Conservation (phyloP, 73 alveolate species). For the Durusdinium trenchii region DNA sequence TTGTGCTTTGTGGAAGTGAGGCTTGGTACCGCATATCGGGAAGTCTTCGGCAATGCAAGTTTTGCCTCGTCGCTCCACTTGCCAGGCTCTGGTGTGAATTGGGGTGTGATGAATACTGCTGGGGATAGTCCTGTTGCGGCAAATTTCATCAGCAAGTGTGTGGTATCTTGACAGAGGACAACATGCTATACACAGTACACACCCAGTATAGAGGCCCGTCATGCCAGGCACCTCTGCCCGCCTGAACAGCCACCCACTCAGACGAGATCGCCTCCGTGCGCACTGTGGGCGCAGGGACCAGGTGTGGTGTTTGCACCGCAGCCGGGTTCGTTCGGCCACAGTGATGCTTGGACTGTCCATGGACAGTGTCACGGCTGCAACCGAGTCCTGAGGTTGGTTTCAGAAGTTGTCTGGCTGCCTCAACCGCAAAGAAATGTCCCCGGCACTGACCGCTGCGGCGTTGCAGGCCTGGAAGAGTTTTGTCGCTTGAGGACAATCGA, state of each 20-base stretch:
- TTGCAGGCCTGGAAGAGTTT: too few relatives aligned
- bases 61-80: constrained; percentile 60
- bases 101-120: background rate
- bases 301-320: background rate
- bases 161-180: too few relatives aligned
- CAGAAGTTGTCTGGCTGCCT: constrained; percentile 45
- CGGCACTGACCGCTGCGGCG: constrained; percentile 31
- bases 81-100: constrained; percentile 21
- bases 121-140: background rate
- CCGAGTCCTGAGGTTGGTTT: constrained; percentile 80
- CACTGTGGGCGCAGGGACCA: background rate
- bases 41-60: background rate
- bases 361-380: too few relatives aligned
- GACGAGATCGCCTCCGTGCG: too few relatives aligned
- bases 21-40: constrained; percentile 40
- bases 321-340: background rate
- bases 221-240: constrained; percentile 67
- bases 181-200: background rate
- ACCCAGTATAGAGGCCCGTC: background rate
- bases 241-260: constrained; percentile 31
- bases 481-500: too few relatives aligned
- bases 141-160: background rate
- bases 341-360: background rate
- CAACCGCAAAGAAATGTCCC: constrained; percentile 47
- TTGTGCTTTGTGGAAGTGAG: background rate